Evolutionary conservation across 306 rosid genomes (phyloP), one percentile per base, ranked within the genome.

Genomic region (Cicer arietinum): DNA sequence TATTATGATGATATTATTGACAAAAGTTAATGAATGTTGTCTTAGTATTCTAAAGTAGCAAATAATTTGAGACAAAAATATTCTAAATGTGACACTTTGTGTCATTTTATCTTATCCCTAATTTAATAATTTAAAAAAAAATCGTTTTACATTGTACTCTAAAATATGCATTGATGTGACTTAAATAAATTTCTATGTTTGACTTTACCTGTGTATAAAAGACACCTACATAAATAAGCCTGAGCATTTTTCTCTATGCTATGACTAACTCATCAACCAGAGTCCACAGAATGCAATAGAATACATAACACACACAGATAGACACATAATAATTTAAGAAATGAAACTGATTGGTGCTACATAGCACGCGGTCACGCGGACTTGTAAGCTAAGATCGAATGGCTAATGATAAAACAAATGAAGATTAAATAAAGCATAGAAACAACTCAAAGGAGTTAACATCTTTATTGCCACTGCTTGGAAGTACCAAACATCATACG

Each of bases 401-500:
- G 10, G 75, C 11, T 18, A 46, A 76, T 20, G 50, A 47, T 40
- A 43, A 69, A 18, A 43, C 25, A 54, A 30, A 40, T 17, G 13
- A 47, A 69, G 66, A 44, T 43, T 62, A 45, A 61, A 69, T 17
- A 50, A 14, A 64, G 37, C 50, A 57, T 22, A n/a, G 56, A 39
- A 61, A 11, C 25, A 10, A 35, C 12, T 59, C 39, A 44, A 44
- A 69, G 39, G 51, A 63, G 13, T 39, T 45, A 48, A 20, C 48
- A 22, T 73, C 63, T 62, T 56, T 54, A 81, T 73, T 58, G 79
- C 22, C 63, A 57, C 72, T 48, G 16, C 69, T 56, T 74, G 40
- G 59, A 74, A 83, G 35, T 22, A 78, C 66, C 61, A 57, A 50
- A 74, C 50, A 39, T 65, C 77, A 45, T 85, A 78, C 84, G 81